Percentiles rank a stretch among this genome's conserved stretches.
Conservation (phyloP, 768 basidiomycete genomes). For the Infundibulicybe gibba region DNA sequence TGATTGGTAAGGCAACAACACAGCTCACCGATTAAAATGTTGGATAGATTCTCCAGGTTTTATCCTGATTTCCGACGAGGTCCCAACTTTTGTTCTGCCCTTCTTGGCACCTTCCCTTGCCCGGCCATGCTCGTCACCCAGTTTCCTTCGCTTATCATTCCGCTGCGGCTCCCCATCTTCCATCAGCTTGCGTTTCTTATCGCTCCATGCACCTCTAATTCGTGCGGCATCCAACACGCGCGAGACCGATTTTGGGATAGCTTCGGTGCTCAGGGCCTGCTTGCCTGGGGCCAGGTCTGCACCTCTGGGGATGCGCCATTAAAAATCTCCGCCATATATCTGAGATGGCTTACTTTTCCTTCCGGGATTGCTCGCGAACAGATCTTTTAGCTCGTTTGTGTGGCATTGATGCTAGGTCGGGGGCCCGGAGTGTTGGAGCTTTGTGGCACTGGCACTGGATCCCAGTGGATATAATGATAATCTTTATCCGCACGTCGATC, state of each 20-base stretch:
- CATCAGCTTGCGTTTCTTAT: slow-evolving; percentile 38
- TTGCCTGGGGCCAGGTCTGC: slow-evolving; percentile 46
- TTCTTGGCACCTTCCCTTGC: slow-evolving; percentile 14
- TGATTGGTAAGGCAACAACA: not conserved
- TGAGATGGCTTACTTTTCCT: slow-evolving; percentile 34
- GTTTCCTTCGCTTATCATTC: slow-evolving; percentile 30
- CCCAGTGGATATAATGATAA: too few species aligned
- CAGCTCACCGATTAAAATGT: slow-evolving; percentile 69
- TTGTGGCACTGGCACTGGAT: too few species aligned
- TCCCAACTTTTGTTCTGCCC: slow-evolving; percentile 11
- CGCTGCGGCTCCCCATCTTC: slow-evolving; percentile 20
- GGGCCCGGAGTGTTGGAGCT: too few species aligned
- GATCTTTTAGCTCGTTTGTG: slow-evolving; percentile 62
- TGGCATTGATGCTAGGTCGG: slow-evolving; percentile 44
- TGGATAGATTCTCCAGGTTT: slow-evolving; percentile 67
- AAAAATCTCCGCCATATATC: not conserved
- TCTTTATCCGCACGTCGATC: too few species aligned
- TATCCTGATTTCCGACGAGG: slow-evolving; percentile 35
- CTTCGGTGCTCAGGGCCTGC: slow-evolving; percentile 44
- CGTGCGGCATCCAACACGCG: slow-evolving; percentile 62
- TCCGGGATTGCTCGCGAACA: slow-evolving; percentile 37
- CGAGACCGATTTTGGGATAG: slow-evolving; percentile 64
- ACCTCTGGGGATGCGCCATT: slow-evolving; percentile 30
- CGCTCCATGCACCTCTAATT: slow-evolving; percentile 52
- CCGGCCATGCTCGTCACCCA: slow-evolving; percentile 3